Conservation (phyloP, 768 basidiomycete species). For the Trametes cinnabarina region DNA sequence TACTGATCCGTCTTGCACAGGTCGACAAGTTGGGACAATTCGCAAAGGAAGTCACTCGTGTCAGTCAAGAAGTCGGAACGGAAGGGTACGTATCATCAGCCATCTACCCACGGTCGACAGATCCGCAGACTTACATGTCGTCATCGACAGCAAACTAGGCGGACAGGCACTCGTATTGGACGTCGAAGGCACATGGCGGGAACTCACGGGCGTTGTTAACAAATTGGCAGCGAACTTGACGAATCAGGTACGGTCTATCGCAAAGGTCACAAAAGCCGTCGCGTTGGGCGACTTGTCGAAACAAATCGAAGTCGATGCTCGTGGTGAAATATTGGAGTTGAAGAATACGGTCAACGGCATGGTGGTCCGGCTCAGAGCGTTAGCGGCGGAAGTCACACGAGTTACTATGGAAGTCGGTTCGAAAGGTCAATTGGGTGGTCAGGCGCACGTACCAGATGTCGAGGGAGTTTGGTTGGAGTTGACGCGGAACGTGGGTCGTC, state of each 20-base stretch:
- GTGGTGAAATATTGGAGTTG: slow-evolving; percentile 86
- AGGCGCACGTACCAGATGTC: slow-evolving; percentile 84
- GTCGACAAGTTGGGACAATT: slow-evolving; percentile 78
- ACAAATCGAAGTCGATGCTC: slow-evolving; percentile 88
- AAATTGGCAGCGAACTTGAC: slow-evolving; percentile 79
- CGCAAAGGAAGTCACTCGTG: slow-evolving; percentile 87
- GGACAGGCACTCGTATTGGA: slow-evolving; percentile 84
- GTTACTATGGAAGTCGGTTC: slow-evolving; percentile 85
- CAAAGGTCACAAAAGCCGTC: slow-evolving; percentile 69
- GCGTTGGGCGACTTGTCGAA: slow-evolving; percentile 86
- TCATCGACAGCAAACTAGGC: slow-evolving; percentile 63
- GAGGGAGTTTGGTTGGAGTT: slow-evolving; percentile 90
- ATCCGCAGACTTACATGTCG: not conserved
- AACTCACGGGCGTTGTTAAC: slow-evolving; percentile 81
- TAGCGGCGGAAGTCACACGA: slow-evolving; percentile 80
- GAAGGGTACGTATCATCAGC: slow-evolving; percentile 40
- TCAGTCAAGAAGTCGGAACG: slow-evolving; percentile 81
- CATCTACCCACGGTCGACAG: slow-evolving; percentile 24
- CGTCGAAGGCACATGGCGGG: slow-evolving; percentile 89
- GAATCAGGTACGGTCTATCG: slow-evolving; percentile 54
- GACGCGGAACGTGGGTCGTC: slow-evolving; percentile 60
- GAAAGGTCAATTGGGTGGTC: slow-evolving; percentile 86
- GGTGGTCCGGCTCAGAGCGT: slow-evolving; percentile 51
- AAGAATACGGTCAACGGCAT: slow-evolving; percentile 61
- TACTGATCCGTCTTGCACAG: slow-evolving; percentile 30